Base-by-base conservation (phyloP, 1,284 basidiomycete genomes). In the Pascua sp. region DNA sequence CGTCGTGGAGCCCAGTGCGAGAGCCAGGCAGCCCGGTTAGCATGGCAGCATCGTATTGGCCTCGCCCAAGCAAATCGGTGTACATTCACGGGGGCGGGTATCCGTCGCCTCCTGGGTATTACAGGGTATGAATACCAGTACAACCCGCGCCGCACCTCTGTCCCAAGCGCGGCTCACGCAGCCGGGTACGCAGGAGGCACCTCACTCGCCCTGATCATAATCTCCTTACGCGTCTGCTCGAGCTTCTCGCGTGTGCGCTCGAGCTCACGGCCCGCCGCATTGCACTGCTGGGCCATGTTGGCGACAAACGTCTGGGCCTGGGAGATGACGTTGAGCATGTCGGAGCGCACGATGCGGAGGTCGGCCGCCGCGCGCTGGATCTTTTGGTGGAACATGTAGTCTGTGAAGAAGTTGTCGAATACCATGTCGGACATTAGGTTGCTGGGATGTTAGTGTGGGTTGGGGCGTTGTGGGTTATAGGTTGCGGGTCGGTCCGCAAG, bases 391-490 rank as follows among this genome's bases (percentile, higher is more conserved):
- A 65, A 62, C 37, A 55, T 53, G n/a, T 56, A 53, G 47, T 67
- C 66, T 42, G 57, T 61, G 41, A 62, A 65, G n/a, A 61, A 53
- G 44, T 62, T 63, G 55, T 67, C 66, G 50, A 67, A 67, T 39
- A 65, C 59, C 48, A 67, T 51, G 45, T 67, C 66, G 7, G 56
- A 49, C 59, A 65, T 64, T 42, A 65, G 43, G 36, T 55, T 51
- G 41, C 57, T 57, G 50, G 1, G 49, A 2, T 10, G 16, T 47
- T 15, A 47, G 42, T 43, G 4, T 2, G 36, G 5, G 13, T 38
- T 12, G 36, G 32, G 37, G n/a, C 5, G 42, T 13, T 16, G n/a
- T 13, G 42, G n/a, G 15, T n/a, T n/a, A n/a, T n/a, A n/a, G n/a
- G n/a, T n/a, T n/a, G n/a, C n/a, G n/a, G n/a, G n/a, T n/a, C n/a